Conservation (phyloP, 345 rosid species). For the Leavenworthia alabamica region DNA sequence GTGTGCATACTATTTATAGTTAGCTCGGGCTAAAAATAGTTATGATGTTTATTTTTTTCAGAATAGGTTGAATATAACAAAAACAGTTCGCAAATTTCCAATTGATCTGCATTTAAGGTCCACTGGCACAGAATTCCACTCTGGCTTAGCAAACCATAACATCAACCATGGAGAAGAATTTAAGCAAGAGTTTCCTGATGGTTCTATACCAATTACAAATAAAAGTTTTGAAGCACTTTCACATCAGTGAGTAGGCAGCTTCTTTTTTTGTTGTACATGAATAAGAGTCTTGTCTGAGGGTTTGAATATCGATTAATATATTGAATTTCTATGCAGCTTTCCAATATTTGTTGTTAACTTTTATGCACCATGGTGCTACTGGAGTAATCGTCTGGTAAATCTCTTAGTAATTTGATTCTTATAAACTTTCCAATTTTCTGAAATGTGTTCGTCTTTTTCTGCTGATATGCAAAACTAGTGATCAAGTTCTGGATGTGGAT, state of each 20-base stretch:
- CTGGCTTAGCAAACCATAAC: conserved; percentile 46
- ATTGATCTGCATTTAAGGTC: conserved; percentile 71
- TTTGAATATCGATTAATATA: conserved; percentile 14
- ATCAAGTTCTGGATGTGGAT: too few species aligned
- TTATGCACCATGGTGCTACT: conserved; percentile 97
- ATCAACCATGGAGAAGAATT: conserved; percentile 86
- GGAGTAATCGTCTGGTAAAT: conserved; percentile 93
- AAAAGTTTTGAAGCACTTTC: conserved; percentile 61
- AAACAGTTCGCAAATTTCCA: conserved; percentile 84
- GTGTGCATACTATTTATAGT: background rate
- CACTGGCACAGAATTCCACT: conserved; percentile 75
- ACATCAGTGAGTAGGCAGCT: conserved; percentile 58
- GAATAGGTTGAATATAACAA: conserved; percentile 98
- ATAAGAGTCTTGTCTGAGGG: background rate
- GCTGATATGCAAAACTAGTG: too few species aligned
- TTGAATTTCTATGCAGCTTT: conserved; percentile 47
- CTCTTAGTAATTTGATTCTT: conserved; percentile 5
- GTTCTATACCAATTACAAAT: conserved; percentile 47
- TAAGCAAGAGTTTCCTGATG: conserved; percentile 60
- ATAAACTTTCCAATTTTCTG: background rate
- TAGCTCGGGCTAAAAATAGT: background rate
- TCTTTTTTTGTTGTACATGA: conserved; percentile 3
- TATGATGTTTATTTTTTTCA: conserved; percentile 39
- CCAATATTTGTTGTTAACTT: conserved; percentile 89
- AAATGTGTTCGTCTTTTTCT: too few species aligned